phyloP scores from a whole-genome alignment of 1,139 yeast species.

The Lipomyces yarrowii region DNA sequence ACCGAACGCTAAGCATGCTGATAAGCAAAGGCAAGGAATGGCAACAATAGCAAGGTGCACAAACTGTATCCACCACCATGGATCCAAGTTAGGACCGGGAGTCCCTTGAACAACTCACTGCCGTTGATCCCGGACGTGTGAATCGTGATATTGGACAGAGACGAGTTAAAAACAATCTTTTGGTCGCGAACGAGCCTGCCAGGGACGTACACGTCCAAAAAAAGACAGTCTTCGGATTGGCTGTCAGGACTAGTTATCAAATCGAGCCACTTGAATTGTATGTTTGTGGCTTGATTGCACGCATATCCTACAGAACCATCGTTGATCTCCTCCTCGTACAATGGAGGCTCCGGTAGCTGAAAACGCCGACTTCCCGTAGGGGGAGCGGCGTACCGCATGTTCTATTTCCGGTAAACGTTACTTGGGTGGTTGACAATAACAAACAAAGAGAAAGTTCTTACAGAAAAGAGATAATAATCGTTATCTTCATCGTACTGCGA shows the following conservation, averaged over 20 bases:
- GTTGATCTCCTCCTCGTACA: constrained; percentile 10
- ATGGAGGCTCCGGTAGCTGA: constrained; percentile 16
- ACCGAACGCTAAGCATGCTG: constrained; percentile 16
- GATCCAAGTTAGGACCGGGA: constrained; percentile 45
- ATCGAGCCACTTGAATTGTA: constrained; percentile 31
- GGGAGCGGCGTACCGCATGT: constrained; percentile 29
- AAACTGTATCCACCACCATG: constrained; percentile 44
- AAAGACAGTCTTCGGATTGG: constrained; percentile 29
- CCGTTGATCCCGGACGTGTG: no score
- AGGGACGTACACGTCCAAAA: constrained; percentile 29
- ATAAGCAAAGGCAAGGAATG: constrained; percentile 28
- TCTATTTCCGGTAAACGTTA: background rate
- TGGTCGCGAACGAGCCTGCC: constrained; percentile 9
- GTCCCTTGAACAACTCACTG: background rate
- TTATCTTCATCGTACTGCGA: constrained; percentile 9
- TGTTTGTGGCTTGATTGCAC: constrained; percentile 23
- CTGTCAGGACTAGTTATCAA: constrained; percentile 41
- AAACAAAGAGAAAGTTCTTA: background rate
- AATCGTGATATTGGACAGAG: background rate
- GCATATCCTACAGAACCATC: constrained; percentile 20
- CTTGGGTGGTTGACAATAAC: background rate
- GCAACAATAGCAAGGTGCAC: constrained; percentile 38
- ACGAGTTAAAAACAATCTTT: background rate
- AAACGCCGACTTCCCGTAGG: constrained; percentile 21
- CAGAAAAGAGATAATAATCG: constrained; percentile 17